A percentile compares a stretch with the other conserved stretches of the same genome.
These are phyloP conservation scores for Pisolithus orientalis DNA, from an alignment of 768 basidiomycete genomes.

Conservation along the genomic window DNA sequence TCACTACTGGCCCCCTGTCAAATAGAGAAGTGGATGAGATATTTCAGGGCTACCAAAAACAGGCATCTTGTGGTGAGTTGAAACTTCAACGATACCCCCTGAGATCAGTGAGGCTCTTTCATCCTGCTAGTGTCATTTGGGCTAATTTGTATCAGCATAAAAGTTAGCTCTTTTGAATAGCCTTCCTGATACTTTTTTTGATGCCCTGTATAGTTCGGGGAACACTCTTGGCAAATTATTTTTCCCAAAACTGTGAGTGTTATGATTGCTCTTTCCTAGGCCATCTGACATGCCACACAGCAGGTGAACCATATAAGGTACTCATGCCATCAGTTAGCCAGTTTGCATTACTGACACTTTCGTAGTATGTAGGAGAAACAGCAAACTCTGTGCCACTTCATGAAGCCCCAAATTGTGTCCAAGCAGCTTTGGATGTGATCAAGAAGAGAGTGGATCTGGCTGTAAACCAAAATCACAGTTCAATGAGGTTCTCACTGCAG, in stretches of 20 bases:
- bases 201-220: constrained; percentile 50
- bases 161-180: constrained; percentile 34
- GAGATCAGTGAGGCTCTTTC: constrained; percentile 42
- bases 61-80: constrained; percentile 50
- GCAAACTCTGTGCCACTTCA: constrained; percentile 65
- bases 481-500: constrained; percentile 77
- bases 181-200: constrained; percentile 4
- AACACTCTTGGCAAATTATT: constrained; percentile 68
- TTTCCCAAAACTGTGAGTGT: constrained; percentile 73
- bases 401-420: constrained; percentile 52
- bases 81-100: constrained; percentile 70
- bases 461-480: constrained; percentile 39
- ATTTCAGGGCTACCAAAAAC: constrained; percentile 60
- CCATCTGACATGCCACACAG: constrained; percentile 29
- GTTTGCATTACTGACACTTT: constrained; percentile 3
- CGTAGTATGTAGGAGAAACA: constrained; percentile 72
- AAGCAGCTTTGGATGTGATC: constrained; percentile 53
- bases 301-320: constrained; percentile 78
- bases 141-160: constrained; percentile 48
- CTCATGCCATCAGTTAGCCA: not conserved
- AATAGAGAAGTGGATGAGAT: constrained; percentile 46
- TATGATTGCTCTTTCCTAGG: not conserved
- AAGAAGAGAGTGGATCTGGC: constrained; percentile 45
- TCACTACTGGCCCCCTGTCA: constrained; percentile 31
- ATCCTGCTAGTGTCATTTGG: constrained; percentile 1